These are phyloP conservation scores for Cladosporium cucumerinum DNA, from an alignment of 2,329 filamentous ascomycete species.

Conservation along the genomic window DNA sequence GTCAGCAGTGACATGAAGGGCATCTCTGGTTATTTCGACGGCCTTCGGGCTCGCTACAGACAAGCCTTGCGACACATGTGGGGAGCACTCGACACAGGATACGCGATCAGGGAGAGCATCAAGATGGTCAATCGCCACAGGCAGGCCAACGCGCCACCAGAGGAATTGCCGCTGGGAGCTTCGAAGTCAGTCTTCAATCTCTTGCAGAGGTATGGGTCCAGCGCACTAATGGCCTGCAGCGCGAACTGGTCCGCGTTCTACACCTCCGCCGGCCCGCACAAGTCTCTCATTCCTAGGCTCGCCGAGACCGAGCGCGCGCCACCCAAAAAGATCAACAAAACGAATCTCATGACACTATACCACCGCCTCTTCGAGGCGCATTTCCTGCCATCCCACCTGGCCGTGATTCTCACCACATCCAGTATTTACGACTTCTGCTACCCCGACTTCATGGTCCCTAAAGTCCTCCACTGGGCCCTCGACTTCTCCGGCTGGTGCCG, in stretches of 20 bases:
- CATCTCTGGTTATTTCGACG: conserved; percentile 52
- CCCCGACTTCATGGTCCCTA: conserved; percentile 50
- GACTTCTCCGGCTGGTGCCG: conserved; percentile 58
- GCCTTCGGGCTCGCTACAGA: conserved; percentile 64
- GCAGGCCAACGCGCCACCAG: conserved; percentile 13
- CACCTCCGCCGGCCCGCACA: conserved; percentile 30
- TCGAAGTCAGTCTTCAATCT: conserved; percentile 27
- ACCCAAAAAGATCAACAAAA: conserved; percentile 35
- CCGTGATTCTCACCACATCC: conserved; percentile 61
- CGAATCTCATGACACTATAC: conserved; percentile 56
- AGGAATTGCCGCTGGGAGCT: conserved; percentile 25
- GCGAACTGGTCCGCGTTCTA: conserved; percentile 32
- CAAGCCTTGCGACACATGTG: conserved; percentile 74
- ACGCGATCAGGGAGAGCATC: conserved; percentile 47
- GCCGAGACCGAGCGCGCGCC: conserved; percentile 20
- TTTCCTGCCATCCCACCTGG: conserved; percentile 67
- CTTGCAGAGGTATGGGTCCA: conserved; percentile 6
- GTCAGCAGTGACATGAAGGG: conserved; percentile 60
- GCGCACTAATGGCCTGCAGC: conserved; percentile 22
- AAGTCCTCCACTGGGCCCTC: conserved; percentile 59
- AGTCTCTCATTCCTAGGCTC: conserved; percentile 25
- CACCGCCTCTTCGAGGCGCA: conserved; percentile 72
- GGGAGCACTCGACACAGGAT: conserved; percentile 68
- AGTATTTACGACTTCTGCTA: conserved; percentile 58
- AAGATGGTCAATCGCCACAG: conserved; percentile 29